Evolutionary conservation across 2,329 filamentous ascomycete genomes (phyloP).

Genomic region (Graphilbum fragrans): DNA sequence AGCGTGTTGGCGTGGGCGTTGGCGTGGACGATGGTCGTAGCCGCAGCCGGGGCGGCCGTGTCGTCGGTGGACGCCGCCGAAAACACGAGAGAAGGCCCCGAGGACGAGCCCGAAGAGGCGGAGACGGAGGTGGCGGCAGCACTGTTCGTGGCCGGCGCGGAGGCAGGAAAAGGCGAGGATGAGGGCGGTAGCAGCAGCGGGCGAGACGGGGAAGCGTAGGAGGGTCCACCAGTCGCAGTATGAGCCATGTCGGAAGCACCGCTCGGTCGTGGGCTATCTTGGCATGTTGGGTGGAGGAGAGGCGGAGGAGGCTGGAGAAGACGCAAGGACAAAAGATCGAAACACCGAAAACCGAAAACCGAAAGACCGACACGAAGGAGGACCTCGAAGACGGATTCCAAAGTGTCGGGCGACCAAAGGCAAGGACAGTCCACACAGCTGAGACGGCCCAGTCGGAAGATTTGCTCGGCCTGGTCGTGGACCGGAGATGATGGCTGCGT

Average conservation of each 20-base stretch:
- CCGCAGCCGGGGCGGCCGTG: no score
- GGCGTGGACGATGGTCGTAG: not conserved
- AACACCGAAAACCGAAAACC: no score
- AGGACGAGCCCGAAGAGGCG: not conserved
- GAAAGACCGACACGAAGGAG: no score
- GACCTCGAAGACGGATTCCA: no score
- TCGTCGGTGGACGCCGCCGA: no score
- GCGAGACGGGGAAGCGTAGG: conserved; percentile 1
- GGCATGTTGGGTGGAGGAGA: conserved; percentile 6
- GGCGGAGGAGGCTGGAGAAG: not conserved
- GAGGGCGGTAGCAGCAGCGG: not conserved
- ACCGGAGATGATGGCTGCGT: no score
- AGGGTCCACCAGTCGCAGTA: conserved; percentile 4
- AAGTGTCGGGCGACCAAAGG: no score
- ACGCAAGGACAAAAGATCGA: not conserved
- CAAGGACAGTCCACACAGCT: no score
- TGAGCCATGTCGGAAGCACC: conserved; percentile 11
- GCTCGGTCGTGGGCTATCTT: conserved; percentile 9
- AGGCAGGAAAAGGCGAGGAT: no score
- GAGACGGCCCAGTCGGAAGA: no score
- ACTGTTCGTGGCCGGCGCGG: not conserved
- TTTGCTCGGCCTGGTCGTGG: no score
- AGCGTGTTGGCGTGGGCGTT: not conserved
- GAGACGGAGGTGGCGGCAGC: not conserved
- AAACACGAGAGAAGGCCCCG: no score